These are phyloP conservation scores for Massariosphaeria phaeospora DNA, from an alignment of 495 filamentous ascomycete species.

Conservation along the genomic window DNA sequence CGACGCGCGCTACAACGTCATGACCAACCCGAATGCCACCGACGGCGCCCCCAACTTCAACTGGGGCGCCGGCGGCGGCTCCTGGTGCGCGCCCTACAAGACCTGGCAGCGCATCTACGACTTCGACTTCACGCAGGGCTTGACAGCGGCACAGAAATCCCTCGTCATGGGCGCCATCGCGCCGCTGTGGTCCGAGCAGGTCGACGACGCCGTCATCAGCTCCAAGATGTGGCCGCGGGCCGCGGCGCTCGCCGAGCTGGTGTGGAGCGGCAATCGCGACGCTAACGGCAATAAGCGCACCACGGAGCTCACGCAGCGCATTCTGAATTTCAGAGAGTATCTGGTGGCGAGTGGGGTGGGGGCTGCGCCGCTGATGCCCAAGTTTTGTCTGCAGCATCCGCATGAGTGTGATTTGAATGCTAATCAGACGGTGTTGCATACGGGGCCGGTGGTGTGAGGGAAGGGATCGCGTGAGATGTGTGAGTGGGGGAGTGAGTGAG, in stretches of 20 bases:
- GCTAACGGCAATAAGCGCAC: conserved; percentile 47
- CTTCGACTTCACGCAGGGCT: conserved; percentile 52
- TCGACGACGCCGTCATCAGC: conserved; percentile 50
- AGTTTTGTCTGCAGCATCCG: conserved; percentile 54
- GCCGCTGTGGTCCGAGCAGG: conserved; percentile 53
- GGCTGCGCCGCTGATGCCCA: conserved; percentile 48
- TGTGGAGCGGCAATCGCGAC: conserved; percentile 54
- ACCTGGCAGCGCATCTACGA: conserved; percentile 60
- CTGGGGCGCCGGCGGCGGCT: conserved; percentile 51
- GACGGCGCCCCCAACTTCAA: conserved; percentile 49
- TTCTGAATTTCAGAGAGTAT: conserved; percentile 57
- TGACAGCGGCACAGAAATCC: conserved; percentile 44
- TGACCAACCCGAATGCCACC: conserved; percentile 42
- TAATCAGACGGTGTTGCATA: conserved; percentile 45
- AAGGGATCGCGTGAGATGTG: too few species aligned
- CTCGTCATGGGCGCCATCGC: conserved; percentile 50
- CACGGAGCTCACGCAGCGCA: conserved; percentile 50
- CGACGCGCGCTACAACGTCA: conserved; percentile 51
- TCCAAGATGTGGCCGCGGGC: conserved; percentile 53
- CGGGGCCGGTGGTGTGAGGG: too few species aligned
- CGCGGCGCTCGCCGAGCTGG: conserved; percentile 51
- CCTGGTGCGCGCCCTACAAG: conserved; percentile 57
- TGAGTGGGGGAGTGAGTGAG: too few species aligned
- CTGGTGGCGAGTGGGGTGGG: conserved; percentile 51
- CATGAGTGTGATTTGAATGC: conserved; percentile 53